Evolutionary conservation across 1,139 yeast genomes (phyloP), one percentile per base, ranked within the genome.

Genomic region (Kodamaea suecica): DNA sequence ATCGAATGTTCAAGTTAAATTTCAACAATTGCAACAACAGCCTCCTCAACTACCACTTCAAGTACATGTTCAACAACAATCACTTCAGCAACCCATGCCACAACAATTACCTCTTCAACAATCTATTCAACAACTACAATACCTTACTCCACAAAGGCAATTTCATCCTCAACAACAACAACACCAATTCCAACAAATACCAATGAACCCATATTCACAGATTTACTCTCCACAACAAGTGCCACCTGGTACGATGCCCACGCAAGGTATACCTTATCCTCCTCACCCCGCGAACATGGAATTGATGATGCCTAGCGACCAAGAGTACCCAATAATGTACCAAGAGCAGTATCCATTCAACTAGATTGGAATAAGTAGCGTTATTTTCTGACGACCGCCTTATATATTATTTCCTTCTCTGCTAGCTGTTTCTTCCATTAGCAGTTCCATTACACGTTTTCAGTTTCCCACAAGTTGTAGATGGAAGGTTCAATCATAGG

Each of bases 31-130:
- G 7, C 26, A 7, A 12, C 26, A 23, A 6, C 26, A 10, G 13
- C 26, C 5, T 23, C 54, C 61, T 2, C 61, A 57, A 38, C 27
- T 43, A 12, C 45, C 43, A 20, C 36, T 51, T 11, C 62, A 55
- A 35, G 42, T 47, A 27, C 55, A 53, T 32, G 54, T 54, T 34
- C 60, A 55, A 31, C 37, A 50, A 4, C 43, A 56, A 26, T 54
- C 52, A 27, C 30, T 37, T 32, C 43, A 44, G 21, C 49, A 44
- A 29, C 42, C n/a, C n/a, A n/a, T n/a, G n/a, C n/a, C 39, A 27
- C 44, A 35, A 19, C 43, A 31, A 20, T 9, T 15, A 17, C 39
- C 7, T 8, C 29, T 19, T 30, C 28, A 12, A 7, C 31, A 28
- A 10, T 12, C 31, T 6, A 11, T 21, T 24, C 35, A 30, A 14